Conservation (phyloP, 1,284 basidiomycete species). For the Caloboletus firmus region DNA sequence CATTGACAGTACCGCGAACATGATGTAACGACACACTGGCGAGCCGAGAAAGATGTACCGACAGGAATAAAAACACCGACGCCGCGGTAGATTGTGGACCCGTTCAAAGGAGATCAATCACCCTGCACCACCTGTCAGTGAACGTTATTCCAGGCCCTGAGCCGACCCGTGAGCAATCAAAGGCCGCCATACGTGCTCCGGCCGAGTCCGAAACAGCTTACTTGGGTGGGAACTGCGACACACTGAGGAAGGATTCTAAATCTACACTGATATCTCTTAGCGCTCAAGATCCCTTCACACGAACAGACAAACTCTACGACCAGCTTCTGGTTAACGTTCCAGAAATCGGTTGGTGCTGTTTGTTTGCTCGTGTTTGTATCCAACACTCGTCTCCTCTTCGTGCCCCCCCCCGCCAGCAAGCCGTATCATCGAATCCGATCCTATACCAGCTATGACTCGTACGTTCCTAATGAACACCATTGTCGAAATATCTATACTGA, state of each 20-base stretch:
- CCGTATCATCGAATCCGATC: slow-evolving; percentile 7
- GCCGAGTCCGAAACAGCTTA: slow-evolving; percentile 10
- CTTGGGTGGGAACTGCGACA: slow-evolving; percentile 15
- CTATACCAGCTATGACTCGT: slow-evolving; percentile 47
- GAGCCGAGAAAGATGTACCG: slow-evolving; percentile 13
- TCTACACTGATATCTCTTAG: slow-evolving; percentile 10
- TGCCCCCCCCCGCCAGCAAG: slow-evolving; percentile 1
- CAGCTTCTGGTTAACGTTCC: slow-evolving; percentile 5
- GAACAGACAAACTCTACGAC: not conserved
- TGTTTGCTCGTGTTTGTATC: slow-evolving; percentile 33
- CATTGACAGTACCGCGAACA: slow-evolving; percentile 9
- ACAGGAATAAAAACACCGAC: slow-evolving; percentile 5
- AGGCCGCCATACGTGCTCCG: slow-evolving; percentile 10
- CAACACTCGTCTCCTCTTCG: not conserved
- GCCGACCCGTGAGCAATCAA: slow-evolving; percentile 5
- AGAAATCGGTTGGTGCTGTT: not conserved
- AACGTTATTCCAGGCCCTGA: slow-evolving; percentile 3
- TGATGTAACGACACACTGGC: not conserved
- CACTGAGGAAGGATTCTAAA: slow-evolving; percentile 12
- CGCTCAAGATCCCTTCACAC: slow-evolving; percentile 19
- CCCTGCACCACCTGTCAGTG: slow-evolving; percentile 14
- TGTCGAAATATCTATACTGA: slow-evolving; percentile 3
- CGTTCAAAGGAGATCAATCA: slow-evolving; percentile 12
- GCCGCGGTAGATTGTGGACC: slow-evolving; percentile 3
- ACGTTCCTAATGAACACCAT: slow-evolving; percentile 28